Evolutionary conservation across 306 rosid species (phyloP).

Genomic region (Sphenostylis stenocarpa): DNA sequence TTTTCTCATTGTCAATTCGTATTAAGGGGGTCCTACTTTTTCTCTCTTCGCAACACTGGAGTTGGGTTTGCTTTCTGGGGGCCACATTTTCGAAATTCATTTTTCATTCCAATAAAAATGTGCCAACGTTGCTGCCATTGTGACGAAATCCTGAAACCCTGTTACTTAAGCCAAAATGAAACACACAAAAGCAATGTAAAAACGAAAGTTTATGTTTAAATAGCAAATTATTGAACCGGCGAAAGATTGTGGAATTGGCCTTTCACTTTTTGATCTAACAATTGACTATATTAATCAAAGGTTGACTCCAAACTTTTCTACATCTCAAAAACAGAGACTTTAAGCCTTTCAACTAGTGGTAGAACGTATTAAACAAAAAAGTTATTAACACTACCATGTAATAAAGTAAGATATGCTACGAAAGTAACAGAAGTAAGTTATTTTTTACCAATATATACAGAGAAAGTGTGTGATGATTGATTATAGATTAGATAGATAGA

Average conservation of each 20-base stretch:
- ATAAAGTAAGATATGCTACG: no score
- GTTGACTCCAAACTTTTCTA: constrained; percentile 1
- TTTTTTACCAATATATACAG: no score
- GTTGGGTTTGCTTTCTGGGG: constrained; percentile 24
- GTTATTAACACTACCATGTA: no score
- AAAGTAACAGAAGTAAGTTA: no score
- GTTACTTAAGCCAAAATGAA: not conserved
- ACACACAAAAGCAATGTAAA: not conserved
- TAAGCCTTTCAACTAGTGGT: not conserved
- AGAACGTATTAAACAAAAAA: no score
- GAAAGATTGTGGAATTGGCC: not conserved
- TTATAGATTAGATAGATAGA: no score
- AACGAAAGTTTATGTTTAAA: not conserved
- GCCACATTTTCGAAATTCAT: not conserved
- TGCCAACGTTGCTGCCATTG: not conserved
- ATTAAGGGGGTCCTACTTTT: constrained; percentile 25
- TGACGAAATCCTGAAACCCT: not conserved
- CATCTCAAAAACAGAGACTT: not conserved
- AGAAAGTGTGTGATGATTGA: no score
- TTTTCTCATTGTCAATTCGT: constrained; percentile 12
- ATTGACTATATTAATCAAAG: constrained; percentile 2
- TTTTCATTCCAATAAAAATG: not conserved
- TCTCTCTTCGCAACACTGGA: not conserved
- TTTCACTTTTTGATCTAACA: not conserved
- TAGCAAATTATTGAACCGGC: not conserved